Evolutionary conservation across 441 rosid species (phyloP).

Genomic region (Croton setiger): DNA sequence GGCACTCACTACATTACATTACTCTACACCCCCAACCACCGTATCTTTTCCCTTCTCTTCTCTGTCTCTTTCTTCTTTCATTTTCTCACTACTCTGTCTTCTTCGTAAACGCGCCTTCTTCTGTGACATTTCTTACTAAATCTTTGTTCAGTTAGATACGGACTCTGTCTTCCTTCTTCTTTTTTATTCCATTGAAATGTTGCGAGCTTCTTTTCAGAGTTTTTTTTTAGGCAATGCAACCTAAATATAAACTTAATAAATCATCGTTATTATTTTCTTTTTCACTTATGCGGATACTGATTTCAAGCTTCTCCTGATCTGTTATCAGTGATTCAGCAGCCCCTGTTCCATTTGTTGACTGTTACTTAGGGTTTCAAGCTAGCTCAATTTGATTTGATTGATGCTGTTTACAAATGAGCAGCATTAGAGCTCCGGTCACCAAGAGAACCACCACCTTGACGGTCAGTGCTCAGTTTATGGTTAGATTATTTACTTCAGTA

Average conservation of each 20-base stretch:
- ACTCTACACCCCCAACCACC: slow-evolving; percentile 14
- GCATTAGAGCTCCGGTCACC: slow-evolving; percentile 65
- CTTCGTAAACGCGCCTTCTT: slow-evolving; percentile 1
- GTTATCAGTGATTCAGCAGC: neutral
- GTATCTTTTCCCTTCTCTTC: neutral
- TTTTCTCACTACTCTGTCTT: neutral
- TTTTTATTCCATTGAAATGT: neutral
- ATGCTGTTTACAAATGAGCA: slow-evolving; percentile 53
- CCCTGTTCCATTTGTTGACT: neutral
- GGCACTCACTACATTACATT: neutral
- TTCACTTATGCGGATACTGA: too few relatives aligned
- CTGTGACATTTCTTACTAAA: neutral
- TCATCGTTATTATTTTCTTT: neutral
- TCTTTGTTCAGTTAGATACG: slow-evolving; percentile 2
- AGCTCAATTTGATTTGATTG: too few relatives aligned
- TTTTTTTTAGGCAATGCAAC: slow-evolving; percentile 3
- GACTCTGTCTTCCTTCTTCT: neutral
- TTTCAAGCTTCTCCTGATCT: neutral
- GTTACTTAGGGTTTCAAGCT: neutral
- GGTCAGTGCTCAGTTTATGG: slow-evolving; percentile 32
- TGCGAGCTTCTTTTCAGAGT: neutral
- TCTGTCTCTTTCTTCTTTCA: too few relatives aligned
- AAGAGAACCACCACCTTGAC: slow-evolving; percentile 75
- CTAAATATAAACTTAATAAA: too few relatives aligned
- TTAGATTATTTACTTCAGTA: neutral